Base-by-base conservation (phyloP, 1,284 basidiomycete species). In the Malassezia yamatoensis region DNA sequence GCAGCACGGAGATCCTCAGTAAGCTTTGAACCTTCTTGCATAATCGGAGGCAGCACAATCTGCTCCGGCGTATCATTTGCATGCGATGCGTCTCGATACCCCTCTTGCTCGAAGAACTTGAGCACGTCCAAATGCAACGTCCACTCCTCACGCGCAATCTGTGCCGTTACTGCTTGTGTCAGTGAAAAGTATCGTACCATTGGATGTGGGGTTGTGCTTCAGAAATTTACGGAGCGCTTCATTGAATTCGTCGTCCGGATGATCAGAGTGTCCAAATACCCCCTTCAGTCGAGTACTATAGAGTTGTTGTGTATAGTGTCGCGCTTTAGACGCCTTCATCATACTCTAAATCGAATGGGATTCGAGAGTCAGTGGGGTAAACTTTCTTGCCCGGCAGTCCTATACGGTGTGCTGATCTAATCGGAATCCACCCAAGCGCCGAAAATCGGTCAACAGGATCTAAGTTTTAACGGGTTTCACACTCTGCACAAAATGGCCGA, bases 161-260 rank as follows among this genome's bases (percentile, higher is more conserved):
- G 58, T 39, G 48, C 49, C 5, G 63, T 43, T 35, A 55, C 63
- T 67, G 56, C 12, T 11, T 33, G 13, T 41, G 39, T 18, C 44
- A 21, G 36, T 40, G 53, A 39, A 45, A 48, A 16, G 24, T 43
- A 37, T 65, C 65, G 54, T 45, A 68, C 65, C 49, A 24, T 58
- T 40, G 34, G 56, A 50, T 44, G 65, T 59, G 5, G 72, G 54
- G 39, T 76, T 75, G 68, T 75, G 74, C 62, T 76, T 76, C 44
- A 57, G 47, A 47, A 67, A 75, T 58, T 75, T 75, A 53, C 73
- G 64, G 15, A 76, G 51, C 18, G 74, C 66, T 56, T 76, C 75
- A n/a, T 61, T 43, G 64, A 73, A 72, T 24, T 63, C 44, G 24
- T 44, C 29, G 35, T 53, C 15, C 55, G 45, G 24, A 39, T 29